Base-by-base conservation (phyloP, 352 stramenopile species). In the Phytophthora aleatoria region DNA sequence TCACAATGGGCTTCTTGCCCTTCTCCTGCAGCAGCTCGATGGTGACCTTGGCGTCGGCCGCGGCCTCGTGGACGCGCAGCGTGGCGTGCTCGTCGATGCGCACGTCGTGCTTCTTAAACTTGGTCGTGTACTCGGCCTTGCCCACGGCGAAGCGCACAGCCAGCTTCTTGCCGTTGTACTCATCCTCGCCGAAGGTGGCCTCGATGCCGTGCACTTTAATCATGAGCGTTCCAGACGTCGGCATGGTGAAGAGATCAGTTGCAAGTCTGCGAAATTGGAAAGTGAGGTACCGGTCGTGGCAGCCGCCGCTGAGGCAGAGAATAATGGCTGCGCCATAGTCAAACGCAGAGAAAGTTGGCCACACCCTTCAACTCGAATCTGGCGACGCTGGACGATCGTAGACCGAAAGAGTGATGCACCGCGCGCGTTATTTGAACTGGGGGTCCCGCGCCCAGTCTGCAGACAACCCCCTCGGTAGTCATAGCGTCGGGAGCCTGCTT, bases 1-100 rank as follows among this genome's bases (percentile, higher is more conserved):
- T 57, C 42, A 86, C 74, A 30, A 86, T 36, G 28, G 69, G 35
- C 69, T 81, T 81, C 69, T 51, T 78, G 47, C 26, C 70, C 66
- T 58, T 62, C n/a, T 61, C 52, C 15, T 57, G 43, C 16, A 61
- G 44, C 35, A 62, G 26, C 33, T 58, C 61, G 33, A 68, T 69
- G 15, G 30, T 59, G 28, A 69, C 41, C 79, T 49, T 75, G 51
- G 49, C 69, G 75, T 69, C 60, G 39, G 54, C 59, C 11, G 65
- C 43, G 1, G 74, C 51, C 27, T 74, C 49, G 39, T 68, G 66
- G 4, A 90, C 36, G 27, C 65, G 61, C 30, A 87, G 70, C 50
- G 70, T 69, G 41, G 76, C 44, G 26, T 54, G 56, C 67, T 82
- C 67, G 38, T 86, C 67, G 35, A 86, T 63, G 16, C 35, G 6